Conservation (phyloP, 768 basidiomycete species). For the Leccinum rimulosum region DNA sequence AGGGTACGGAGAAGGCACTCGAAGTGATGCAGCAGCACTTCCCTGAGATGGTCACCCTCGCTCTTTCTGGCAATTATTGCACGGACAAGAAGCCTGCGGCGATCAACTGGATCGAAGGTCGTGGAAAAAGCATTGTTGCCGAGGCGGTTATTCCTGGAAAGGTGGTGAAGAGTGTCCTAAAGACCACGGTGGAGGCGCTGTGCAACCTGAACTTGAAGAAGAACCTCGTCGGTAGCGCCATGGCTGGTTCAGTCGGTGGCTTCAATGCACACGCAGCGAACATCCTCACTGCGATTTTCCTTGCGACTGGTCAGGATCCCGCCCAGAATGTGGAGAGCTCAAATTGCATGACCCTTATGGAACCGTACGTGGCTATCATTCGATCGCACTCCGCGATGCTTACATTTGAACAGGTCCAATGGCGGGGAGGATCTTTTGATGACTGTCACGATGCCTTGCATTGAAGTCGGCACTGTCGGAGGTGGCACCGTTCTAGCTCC, state of each 20-base stretch:
- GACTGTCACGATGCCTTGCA: slow-evolving; percentile 96
- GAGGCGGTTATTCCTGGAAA: slow-evolving; percentile 91
- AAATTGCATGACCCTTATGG: slow-evolving; percentile 99
- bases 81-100: slow-evolving; percentile 99
- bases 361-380: slow-evolving; percentile 61
- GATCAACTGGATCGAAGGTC: slow-evolving; percentile 99
- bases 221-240: slow-evolving; percentile 95
- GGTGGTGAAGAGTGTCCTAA: slow-evolving; percentile 85
- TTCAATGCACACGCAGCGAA: slow-evolving; percentile 99
- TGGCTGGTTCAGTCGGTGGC: slow-evolving; percentile 96
- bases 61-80: slow-evolving; percentile 96
- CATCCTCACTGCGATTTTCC: slow-evolving; percentile 91
- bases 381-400: slow-evolving; percentile 4
- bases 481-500: slow-evolving; percentile 93
- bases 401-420: slow-evolving; percentile 59
- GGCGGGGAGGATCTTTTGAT: slow-evolving; percentile 87
- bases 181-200: slow-evolving; percentile 89
- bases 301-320: slow-evolving; percentile 98
- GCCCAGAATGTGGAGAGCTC: slow-evolving; percentile 99
- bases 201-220: slow-evolving; percentile 95
- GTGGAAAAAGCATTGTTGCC: slow-evolving; percentile 96
- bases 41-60: slow-evolving; percentile 88
- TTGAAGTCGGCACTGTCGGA: slow-evolving; percentile 97
- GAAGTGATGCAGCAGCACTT: slow-evolving; percentile 74
- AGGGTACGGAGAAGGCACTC: slow-evolving; percentile 94